Percentiles rank a stretch among this genome's conserved stretches.
Conservation (phyloP, 768 basidiomycete genomes). For the Strobilomyces confusus region DNA sequence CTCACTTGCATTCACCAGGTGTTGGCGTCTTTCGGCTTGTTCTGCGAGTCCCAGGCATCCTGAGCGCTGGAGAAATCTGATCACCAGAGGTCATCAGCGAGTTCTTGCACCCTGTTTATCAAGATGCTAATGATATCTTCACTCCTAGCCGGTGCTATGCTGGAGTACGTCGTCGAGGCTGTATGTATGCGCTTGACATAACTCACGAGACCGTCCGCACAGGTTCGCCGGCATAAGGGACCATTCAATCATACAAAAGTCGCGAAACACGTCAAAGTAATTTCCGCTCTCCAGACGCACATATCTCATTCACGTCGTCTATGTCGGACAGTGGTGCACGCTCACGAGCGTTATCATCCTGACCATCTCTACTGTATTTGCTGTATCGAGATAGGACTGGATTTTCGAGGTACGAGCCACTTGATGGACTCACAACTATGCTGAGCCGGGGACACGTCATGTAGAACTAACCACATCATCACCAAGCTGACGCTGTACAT, state of each 20-base stretch:
- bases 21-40: not conserved
- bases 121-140: not conserved
- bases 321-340: not conserved
- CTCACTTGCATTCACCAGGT: not conserved
- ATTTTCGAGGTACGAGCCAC: not conserved
- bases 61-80: not conserved
- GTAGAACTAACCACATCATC: not conserved
- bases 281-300: not conserved
- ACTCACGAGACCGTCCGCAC: not conserved
- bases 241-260: not conserved
- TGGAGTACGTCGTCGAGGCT: not conserved
- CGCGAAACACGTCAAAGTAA: not conserved
- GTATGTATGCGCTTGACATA: not conserved
- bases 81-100: conserved; percentile 1
- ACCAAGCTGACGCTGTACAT: not conserved
- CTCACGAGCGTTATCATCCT: not conserved
- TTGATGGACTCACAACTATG: not conserved
- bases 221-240: not conserved
- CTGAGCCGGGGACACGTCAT: not conserved
- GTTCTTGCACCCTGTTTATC: not conserved
- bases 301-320: not conserved
- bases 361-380: not conserved
- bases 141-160: not conserved
- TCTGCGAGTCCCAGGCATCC: not conserved
- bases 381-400: not conserved